Conservation (phyloP, 352 stramenopile species). For the Pythium vanterpoolii region DNA sequence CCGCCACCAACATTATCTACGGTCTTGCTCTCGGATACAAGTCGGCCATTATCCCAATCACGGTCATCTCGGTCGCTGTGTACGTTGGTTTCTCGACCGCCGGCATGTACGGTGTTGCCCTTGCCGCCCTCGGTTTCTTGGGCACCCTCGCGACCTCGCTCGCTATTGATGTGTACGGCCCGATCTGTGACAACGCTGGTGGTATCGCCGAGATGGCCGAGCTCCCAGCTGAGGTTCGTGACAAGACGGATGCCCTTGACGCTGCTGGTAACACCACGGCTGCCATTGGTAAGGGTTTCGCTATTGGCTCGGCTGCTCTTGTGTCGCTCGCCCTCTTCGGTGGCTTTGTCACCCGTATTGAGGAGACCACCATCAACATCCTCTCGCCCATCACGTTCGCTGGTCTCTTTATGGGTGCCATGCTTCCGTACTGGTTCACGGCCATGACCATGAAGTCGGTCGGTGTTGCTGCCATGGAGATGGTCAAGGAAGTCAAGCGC, state of each 20-base stretch:
- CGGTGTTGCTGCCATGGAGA: constrained; percentile 97
- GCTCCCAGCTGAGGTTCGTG: constrained; percentile 94
- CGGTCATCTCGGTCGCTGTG: constrained; percentile 97
- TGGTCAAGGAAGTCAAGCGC: constrained; percentile 99
- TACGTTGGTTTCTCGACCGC: constrained; percentile 96
- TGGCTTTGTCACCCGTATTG: constrained; percentile 97
- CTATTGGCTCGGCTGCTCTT: constrained; percentile 98
- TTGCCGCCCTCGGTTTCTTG: constrained; percentile 98
- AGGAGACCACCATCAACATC: constrained; percentile 96
- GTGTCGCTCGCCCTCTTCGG: constrained; percentile 98
- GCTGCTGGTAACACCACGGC: constrained; percentile 99
- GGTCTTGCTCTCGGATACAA: constrained; percentile 99
- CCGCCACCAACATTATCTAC: constrained; percentile 99
- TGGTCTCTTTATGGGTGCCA: constrained; percentile 98
- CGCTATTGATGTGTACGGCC: constrained; percentile 99
- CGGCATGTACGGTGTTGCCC: constrained; percentile 97
- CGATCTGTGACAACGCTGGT: constrained; percentile 99
- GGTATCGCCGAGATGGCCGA: constrained; percentile 99
- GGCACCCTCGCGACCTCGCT: constrained; percentile 97
- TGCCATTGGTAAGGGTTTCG: constrained; percentile 99
- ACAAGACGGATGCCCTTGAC: constrained; percentile 99
- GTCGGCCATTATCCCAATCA: constrained; percentile 98
- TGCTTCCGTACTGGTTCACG: constrained; percentile 99
- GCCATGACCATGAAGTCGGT: constrained; percentile 99
- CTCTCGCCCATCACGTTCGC: constrained; percentile 97